Base-by-base conservation (phyloP, 306 rosid genomes). In the Sphenostylis stenocarpa region DNA sequence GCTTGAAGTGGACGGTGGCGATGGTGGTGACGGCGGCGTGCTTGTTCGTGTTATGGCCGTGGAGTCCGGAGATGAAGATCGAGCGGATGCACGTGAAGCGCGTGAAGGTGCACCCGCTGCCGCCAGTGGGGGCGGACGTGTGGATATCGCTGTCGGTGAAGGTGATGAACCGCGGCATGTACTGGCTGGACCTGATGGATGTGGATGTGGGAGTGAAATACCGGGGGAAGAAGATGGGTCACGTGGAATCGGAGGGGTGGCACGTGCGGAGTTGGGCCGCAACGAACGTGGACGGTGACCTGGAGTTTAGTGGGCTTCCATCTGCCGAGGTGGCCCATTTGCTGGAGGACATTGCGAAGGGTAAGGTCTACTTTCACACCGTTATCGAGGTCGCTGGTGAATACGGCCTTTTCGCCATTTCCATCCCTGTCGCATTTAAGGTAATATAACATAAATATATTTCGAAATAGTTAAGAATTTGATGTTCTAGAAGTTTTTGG, bases 321-420 rank as follows among this genome's bases (percentile, higher is more conserved):
- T n/a, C 70, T 1, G 19, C 91, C 15, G 97, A 92, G 72, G 87
- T 88, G 67, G 77, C 24, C 17, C 70, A 64, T 92, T 70, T 92
- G 67, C 87, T 92, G n/a, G 88, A 88, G 87, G 97, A 92, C 80
- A 62, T 92, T 19, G 89, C 88, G 0, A 92, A 61, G 84, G 96
- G 97, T 4, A 15, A 29, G 34, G 81, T 92, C 6, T 89, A 85
- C 44, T 90, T 92, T 62, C 87, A 87, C 23, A 87, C 96, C 3
- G 78, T 83, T 44, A 75, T 87, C 7, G 77, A 73, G 77, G 76
- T 92, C 26, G 64, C 47, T 10, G 96, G 93, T 45, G 68, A 78
- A 45, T 17, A 87, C 14, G 96, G 96, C 53, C 52, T 92, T 48
- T 56, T 84, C 1, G 75, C 78, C 70, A 44, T 88, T 72, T 61